These are phyloP conservation scores for Rhizopogon rudus DNA, from an alignment of 768 basidiomycete species.

Conservation along the genomic window DNA sequence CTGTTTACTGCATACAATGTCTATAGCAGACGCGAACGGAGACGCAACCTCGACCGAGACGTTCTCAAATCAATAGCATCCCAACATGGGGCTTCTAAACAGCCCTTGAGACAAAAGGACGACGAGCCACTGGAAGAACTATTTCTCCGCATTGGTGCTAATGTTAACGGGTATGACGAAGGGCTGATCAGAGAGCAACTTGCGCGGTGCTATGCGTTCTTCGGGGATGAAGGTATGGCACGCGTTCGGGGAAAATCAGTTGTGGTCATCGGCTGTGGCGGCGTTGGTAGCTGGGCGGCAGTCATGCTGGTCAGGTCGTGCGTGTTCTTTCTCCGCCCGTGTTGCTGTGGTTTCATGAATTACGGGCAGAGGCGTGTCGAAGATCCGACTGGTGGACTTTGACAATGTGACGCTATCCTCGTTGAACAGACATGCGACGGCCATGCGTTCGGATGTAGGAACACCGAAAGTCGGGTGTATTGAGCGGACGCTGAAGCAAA, in stretches of 20 bases:
- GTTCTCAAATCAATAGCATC: slow-evolving; percentile 46
- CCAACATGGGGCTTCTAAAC: slow-evolving; percentile 1
- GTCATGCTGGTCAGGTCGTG: slow-evolving; percentile 91
- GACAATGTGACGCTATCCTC: slow-evolving; percentile 95
- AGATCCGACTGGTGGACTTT: slow-evolving; percentile 84
- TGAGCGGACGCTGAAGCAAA: slow-evolving; percentile 58
- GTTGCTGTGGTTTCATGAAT: background rate
- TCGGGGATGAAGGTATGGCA: slow-evolving; percentile 84
- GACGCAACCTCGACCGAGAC: slow-evolving; percentile 54
- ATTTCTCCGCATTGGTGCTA: background rate
- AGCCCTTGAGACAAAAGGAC: background rate
- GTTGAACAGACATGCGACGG: slow-evolving; percentile 92
- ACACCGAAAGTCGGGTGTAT: slow-evolving; percentile 86
- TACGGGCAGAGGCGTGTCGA: slow-evolving; percentile 58
- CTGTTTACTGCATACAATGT: slow-evolving; percentile 55
- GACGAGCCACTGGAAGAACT: background rate
- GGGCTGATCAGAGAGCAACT: slow-evolving; percentile 84
- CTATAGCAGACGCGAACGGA: slow-evolving; percentile 40
- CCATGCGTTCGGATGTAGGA: slow-evolving; percentile 84
- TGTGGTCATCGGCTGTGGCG: slow-evolving; percentile 91
- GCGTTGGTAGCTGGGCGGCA: slow-evolving; percentile 95
- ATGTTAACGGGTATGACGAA: slow-evolving; percentile 55
- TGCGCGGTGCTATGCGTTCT: slow-evolving; percentile 91
- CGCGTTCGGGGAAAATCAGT: slow-evolving; percentile 72
- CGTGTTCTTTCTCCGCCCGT: slow-evolving; percentile 25